These are phyloP conservation scores for Chaetomiaceae sp. DNA, from an alignment of 2,329 filamentous ascomycete species.

Conservation along the genomic window DNA sequence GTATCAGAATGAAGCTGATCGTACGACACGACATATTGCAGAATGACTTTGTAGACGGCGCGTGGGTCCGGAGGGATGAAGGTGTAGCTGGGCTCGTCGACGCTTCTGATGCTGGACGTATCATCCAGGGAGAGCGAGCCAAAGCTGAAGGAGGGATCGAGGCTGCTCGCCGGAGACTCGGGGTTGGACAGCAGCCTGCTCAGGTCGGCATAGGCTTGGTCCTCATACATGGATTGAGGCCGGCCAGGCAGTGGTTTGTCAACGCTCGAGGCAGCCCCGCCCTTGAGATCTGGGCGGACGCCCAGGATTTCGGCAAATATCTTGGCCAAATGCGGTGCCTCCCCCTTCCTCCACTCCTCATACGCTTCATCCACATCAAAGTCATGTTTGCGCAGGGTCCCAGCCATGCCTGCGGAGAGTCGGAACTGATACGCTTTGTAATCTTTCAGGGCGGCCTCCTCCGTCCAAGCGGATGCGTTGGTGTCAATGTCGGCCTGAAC, in stretches of 20 bases:
- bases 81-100: slow-evolving; percentile 67
- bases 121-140: slow-evolving; percentile 58
- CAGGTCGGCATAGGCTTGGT: slow-evolving; percentile 48
- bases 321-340: slow-evolving; percentile 78
- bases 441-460: slow-evolving; percentile 83
- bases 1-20: slow-evolving; percentile 53
- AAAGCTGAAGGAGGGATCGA: slow-evolving; percentile 65
- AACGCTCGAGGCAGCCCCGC: slow-evolving; percentile 56
- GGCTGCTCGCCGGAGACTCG: slow-evolving; percentile 36
- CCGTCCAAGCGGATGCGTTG: slow-evolving; percentile 77
- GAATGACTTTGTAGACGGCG: slow-evolving; percentile 73
- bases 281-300: slow-evolving; percentile 77
- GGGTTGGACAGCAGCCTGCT: slow-evolving; percentile 45
- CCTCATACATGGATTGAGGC: slow-evolving; percentile 42
- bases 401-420: slow-evolving; percentile 70
- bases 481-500: slow-evolving; percentile 83
- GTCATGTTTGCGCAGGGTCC: slow-evolving; percentile 73
- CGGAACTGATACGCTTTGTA: slow-evolving; percentile 90
- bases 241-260: slow-evolving; percentile 55
- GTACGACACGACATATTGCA: slow-evolving; percentile 67
- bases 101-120: slow-evolving; percentile 42
- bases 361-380: slow-evolving; percentile 89
- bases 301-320: slow-evolving; percentile 91
- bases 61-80: slow-evolving; percentile 85
- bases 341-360: slow-evolving; percentile 84